Evolutionary conservation across 2,329 filamentous ascomycete species (phyloP), one percentile per base, ranked within the genome.

Genomic region (Claviceps maximensis): DNA sequence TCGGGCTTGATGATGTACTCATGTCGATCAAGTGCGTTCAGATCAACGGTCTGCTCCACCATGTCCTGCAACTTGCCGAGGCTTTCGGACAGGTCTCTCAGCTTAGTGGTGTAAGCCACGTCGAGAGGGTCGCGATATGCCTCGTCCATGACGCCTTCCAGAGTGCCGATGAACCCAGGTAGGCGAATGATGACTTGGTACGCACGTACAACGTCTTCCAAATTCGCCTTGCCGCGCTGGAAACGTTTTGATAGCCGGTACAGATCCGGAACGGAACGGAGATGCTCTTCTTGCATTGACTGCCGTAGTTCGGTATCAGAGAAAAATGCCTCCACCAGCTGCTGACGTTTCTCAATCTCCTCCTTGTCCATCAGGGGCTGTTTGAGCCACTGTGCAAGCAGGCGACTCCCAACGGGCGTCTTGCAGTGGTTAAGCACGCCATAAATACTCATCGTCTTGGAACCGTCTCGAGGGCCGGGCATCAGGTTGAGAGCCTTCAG

Each of bases 1-100:
- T 98, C 93, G 1, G 94, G 87, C 70, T 97, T 98, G 77, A 98
- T 98, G 62, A 96, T 91, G 70, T 94, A 98, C 65, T 98, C 93
- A 64, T 98, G 93, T 59, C 93, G 89, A 62, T 98, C 91, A 12
- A 98, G 79, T 2, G 93, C 93, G 54, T 95, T 88, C 0, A 98
- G 79, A 63, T 98, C 93, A 15, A 98, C 90, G 0, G 94, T 98
- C 1, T 93, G 95, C 72, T 98, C 93, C 0, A 98, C 93, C 89
- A 98, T 96, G 65, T 98, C 93, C 63, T 91, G 87, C 12, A 98
- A 75, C 65, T 89, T 95, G 27, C 79, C 83, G 50, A 98, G 77
- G 62, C 83, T 87, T 62, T 89, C 83, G 6, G 84, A 86, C 55
- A 88, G 80, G 55, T 86, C 80, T 49, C 79, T 80, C 41, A 98